Evolutionary conservation across 1,284 basidiomycete genomes (phyloP).

Genomic region (Papiliotrema flavescens): DNA sequence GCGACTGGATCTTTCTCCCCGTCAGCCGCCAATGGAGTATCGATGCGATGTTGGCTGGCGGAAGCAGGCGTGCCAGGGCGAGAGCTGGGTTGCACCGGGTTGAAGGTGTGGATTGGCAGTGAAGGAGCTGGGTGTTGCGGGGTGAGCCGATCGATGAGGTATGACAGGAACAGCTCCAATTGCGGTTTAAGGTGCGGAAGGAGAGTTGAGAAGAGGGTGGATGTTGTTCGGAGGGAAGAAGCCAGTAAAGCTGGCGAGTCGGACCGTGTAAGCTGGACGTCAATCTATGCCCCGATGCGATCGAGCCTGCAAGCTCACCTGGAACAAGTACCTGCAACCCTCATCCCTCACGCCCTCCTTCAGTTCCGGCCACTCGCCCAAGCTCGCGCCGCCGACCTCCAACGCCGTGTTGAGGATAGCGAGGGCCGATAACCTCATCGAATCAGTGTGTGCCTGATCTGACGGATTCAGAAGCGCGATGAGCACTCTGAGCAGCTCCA

Average conservation of each 20-base stretch:
- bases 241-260: conserved; percentile 79
- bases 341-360: conserved; percentile 59
- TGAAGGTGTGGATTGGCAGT: conserved; percentile 24
- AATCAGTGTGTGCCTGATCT: conserved; percentile 92
- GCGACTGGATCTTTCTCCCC: conserved; percentile 5
- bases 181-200: conserved; percentile 88
- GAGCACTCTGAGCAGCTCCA: conserved; percentile 89
- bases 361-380: conserved; percentile 59
- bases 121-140: conserved; percentile 51
- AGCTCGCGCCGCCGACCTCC: conserved; percentile 72
- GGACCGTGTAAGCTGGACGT: conserved; percentile 72
- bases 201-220: conserved; percentile 85
- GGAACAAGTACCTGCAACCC: conserved; percentile 92
- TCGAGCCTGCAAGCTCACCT: conserved; percentile 24
- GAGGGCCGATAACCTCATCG: conserved; percentile 85
- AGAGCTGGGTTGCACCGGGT: conserved; percentile 18
- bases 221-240: conserved; percentile 75
- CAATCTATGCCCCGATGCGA: not conserved
- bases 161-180: conserved; percentile 90
- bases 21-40: not conserved
- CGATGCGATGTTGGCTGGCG: not conserved
- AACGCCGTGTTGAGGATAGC: conserved; percentile 85
- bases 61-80: conserved; percentile 58
- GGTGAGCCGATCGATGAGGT: conserved; percentile 85
- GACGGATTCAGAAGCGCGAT: conserved; percentile 93